Conservation (phyloP, 768 basidiomycete species). For the Dioszegia crocea region DNA sequence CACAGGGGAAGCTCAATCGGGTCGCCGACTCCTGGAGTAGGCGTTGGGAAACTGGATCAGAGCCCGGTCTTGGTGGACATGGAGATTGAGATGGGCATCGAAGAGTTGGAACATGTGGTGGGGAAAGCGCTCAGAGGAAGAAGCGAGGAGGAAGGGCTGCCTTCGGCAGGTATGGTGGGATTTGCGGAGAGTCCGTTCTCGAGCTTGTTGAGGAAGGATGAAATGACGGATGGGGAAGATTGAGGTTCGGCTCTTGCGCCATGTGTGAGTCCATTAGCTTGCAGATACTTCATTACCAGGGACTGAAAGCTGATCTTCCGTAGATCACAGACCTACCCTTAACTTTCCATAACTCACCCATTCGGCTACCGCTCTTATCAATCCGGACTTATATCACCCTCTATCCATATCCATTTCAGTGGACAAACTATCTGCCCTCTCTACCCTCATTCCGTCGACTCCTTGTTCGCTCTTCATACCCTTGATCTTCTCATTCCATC, state of each 20-base stretch:
- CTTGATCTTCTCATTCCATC: no score
- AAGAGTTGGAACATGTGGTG: background rate
- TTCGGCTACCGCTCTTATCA: no score
- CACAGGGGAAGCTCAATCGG: background rate
- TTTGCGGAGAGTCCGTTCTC: constrained; percentile 6
- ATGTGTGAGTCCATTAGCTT: background rate
- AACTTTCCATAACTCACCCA: no score
- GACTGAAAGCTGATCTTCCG: no score
- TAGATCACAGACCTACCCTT: no score
- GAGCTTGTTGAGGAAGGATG: constrained; percentile 1
- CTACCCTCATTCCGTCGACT: no score
- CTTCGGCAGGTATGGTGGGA: background rate
- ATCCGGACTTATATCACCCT: no score
- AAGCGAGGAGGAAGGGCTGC: background rate
- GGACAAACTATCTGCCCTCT: no score
- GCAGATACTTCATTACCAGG: no score
- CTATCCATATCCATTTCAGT: no score
- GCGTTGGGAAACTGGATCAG: background rate
- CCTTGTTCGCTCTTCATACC: no score
- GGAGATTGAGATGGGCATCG: background rate
- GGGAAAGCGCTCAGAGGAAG: background rate
- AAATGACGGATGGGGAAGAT: constrained; percentile 1
- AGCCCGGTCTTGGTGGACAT: background rate
- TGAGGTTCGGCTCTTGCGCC: background rate
- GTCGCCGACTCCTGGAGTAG: background rate